Base-by-base conservation (phyloP, 257 asterid species). In the Anisodus tanguticus region DNA sequence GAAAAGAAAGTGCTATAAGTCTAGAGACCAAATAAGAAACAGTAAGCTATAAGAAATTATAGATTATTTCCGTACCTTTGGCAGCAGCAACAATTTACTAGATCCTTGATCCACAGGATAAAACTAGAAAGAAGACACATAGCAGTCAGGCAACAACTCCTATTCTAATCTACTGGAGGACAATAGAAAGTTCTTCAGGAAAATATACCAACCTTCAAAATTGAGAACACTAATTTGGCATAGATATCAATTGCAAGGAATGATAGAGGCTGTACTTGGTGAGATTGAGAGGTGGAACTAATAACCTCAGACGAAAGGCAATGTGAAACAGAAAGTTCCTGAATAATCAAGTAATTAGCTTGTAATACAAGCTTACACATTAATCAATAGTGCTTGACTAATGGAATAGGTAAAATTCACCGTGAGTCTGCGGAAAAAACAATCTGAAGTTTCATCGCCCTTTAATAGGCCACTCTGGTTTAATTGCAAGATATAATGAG, bases 231-330 rank as follows among this genome's bases (percentile, higher is more conserved):
- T 66, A 97, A 83, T 87, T 95, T 97, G 4, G 98, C 95, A 83
- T 90, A 95, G 80, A 93, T 93, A 87, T 97, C 98, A 79, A 97
- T 97, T 55, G 99, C 99, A 87, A 97, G 95, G 92, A 95, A 97
- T 4, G 99, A 93, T 83, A 94, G 82, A 17, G 94, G 91, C 87
- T 93, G 98, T 51, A 88, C 92, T 85, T 90, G 95, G 85, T 88
- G 92, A 47, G 97, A 86, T 74, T 88, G 98, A 72, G 97, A 84
- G 83, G 88, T 88, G 54, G 99, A 88, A 83, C 86, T 92, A 57
- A 90, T 91, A 79, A 87, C 93, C 92, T 97, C 99, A 57, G 98
- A 84, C 63, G 98, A 87, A 53, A 95, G 86, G 87, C 98, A 97
- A 86, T 93, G 98, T 4, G 98, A 92, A 72, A 97, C 98, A 16